Conservation (phyloP, 2,329 filamentous ascomycete species). For the Fusarium goolgardi region DNA sequence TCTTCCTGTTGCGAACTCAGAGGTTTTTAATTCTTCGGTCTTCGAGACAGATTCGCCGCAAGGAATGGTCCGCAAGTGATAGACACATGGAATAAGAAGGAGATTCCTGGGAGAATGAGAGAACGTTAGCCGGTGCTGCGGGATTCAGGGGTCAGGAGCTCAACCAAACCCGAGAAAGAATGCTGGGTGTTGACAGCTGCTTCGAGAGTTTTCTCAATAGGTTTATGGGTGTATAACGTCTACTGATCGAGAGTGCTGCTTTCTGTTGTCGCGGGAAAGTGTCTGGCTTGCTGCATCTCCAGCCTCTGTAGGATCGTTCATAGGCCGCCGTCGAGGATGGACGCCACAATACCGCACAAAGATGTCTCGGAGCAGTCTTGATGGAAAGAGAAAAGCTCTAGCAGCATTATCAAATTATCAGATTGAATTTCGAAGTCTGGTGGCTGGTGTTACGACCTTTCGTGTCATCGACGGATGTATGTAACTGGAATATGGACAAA, state of each 20-base stretch:
- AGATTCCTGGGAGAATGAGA: neutral
- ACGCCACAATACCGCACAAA: neutral
- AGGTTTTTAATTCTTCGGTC: neutral
- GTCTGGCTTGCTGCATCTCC: neutral
- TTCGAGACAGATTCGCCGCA: neutral
- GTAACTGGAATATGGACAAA: neutral
- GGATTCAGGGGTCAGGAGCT: neutral
- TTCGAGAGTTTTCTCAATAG: neutral
- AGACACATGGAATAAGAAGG: no score
- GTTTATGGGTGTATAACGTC: neutral
- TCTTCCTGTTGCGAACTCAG: neutral
- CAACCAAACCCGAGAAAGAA: neutral
- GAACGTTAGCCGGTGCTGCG: neutral
- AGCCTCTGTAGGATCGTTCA: no score
- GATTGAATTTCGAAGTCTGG: no score
- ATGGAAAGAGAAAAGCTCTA: accelerated
- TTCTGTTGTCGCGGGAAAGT: neutral
- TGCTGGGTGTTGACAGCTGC: neutral
- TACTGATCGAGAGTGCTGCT: accelerated
- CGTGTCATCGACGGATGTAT: neutral
- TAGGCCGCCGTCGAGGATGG: neutral
- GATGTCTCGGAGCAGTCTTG: neutral
- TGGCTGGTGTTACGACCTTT: neutral
- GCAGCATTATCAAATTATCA: accelerated
- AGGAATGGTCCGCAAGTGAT: neutral